phyloP scores from a whole-genome alignment of 2,329 filamentous ascomycete species.

The Penicillium occitanis region DNA sequence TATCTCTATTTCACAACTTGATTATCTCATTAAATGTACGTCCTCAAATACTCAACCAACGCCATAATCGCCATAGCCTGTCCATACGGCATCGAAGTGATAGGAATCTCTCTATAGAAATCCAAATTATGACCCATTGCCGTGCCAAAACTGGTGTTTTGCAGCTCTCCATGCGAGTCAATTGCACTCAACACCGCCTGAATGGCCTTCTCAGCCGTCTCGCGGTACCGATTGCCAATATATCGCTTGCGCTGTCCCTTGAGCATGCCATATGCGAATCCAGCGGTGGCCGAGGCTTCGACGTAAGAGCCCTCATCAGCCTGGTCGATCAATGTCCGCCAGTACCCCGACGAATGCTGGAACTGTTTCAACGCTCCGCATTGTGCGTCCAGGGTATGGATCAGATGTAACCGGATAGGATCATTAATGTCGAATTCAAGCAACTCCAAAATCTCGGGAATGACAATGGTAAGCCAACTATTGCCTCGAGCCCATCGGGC shows the following conservation, averaged over 20 bases:
- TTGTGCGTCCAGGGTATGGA: constrained; percentile 64
- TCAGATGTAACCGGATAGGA: constrained; percentile 55
- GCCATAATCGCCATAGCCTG: constrained; percentile 85
- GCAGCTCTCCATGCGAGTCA: constrained; percentile 65
- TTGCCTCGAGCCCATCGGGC: constrained; percentile 59
- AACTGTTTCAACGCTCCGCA: constrained; percentile 62
- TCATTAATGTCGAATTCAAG: constrained; percentile 61
- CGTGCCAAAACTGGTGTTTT: constrained; percentile 75
- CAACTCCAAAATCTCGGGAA: constrained; percentile 76
- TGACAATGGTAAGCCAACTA: constrained; percentile 76
- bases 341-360: constrained; percentile 65
- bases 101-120: constrained; percentile 73
- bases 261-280: constrained; percentile 76
- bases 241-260: constrained; percentile 72
- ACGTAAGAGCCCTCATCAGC: constrained; percentile 64
- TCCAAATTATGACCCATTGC: constrained; percentile 71
- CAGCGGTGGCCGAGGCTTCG: constrained; percentile 75
- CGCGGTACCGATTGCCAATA: constrained; percentile 61
- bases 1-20: background rate
- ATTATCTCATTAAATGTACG: constrained; percentile 48
- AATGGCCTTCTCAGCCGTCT: constrained; percentile 64
- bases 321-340: constrained; percentile 72
- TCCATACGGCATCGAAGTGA: constrained; percentile 81
- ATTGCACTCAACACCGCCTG: constrained; percentile 67
- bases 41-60: constrained; percentile 69